Evolutionary conservation across 2,329 filamentous ascomycete genomes (phyloP), one percentile per base, ranked within the genome.

Genomic region (Talaromyces rugulosus): DNA sequence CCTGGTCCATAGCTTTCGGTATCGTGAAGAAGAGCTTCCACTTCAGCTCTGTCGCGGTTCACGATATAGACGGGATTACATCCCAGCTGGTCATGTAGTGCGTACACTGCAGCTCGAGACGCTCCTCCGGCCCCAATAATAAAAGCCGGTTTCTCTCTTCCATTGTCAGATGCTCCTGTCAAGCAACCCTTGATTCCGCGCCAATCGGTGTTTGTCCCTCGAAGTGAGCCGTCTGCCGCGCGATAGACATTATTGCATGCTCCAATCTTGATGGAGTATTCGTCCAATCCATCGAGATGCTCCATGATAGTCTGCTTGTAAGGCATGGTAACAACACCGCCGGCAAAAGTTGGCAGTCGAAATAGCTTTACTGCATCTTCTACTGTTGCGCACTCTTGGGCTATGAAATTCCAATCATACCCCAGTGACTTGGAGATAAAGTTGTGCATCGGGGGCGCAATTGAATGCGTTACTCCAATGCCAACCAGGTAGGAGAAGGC

Each of bases 161-260:
- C 64, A 40, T 56, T 59, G 33, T 66, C 62, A 51, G 64, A 64
- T 30, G 63, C 28, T 33, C 51, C 55, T 70, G 61, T 14, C 31
- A 79, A 64, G 60, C 74, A 79, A 4, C 70, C 73, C 44, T 71
- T 71, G 59, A 81, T 74, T 1, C 78, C 77, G 0, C 72, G 64
- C 77, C 78, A 80, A 62, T 81, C 78, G 1, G 78, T 81, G 62
- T 81, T 81, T 8, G 74, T 76, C 2, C 77, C 78, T 8, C 68
- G 64, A 0, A 79, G 65, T 6, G 61, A 65, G 4, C 69, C 65
- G 18, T 71, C 62, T 1, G 57, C 33, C 12, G 57, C 50, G 5
- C 34, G 47, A 44, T 59, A 59, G 30, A 59, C 57, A 52, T 59
- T 59, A 18, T 53, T 59, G 8, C 69, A 67, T 4, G 78, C 78